These are phyloP conservation scores for Cenchrus americanus DNA, from an alignment of 176 grass and related monocot genomes.

Conservation along the genomic window DNA sequence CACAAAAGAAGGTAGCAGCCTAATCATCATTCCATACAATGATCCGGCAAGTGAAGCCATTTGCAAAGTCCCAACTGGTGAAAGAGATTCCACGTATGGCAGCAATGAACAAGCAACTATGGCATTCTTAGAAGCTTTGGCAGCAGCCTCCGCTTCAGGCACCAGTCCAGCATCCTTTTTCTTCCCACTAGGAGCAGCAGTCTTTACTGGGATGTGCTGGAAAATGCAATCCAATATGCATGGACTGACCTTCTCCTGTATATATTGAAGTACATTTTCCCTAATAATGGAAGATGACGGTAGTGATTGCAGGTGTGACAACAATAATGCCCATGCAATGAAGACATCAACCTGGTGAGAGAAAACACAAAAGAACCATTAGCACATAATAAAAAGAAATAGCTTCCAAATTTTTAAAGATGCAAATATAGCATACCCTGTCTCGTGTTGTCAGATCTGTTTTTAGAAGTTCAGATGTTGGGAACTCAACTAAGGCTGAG, in stretches of 20 bases:
- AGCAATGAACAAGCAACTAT: conserved; percentile 65
- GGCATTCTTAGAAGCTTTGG: conserved; percentile 69
- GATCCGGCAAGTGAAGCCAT: conserved; percentile 85
- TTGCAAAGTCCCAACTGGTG: conserved; percentile 60
- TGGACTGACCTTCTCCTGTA: conserved; percentile 79
- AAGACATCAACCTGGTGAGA: conserved; percentile 74
- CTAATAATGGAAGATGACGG: conserved; percentile 59
- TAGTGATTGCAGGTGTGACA: conserved; percentile 67
- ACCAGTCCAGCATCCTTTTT: conserved; percentile 76
- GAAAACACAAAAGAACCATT: conserved; percentile 31
- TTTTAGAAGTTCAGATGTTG: conserved; percentile 63
- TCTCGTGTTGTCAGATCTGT: conserved; percentile 65
- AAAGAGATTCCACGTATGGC: conserved; percentile 78
- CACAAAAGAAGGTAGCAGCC: conserved; percentile 83
- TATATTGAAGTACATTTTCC: conserved; percentile 70
- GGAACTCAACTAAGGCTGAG: conserved; percentile 65
- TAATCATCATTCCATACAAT: conserved; percentile 94
- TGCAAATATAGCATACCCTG: conserved; percentile 52
- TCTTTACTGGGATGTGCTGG: conserved; percentile 85
- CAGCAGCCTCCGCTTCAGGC: conserved; percentile 73
- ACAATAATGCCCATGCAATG: conserved; percentile 74
- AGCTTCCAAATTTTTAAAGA: conserved; percentile 29
- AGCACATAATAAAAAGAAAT: conserved; percentile 31
- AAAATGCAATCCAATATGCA: conserved; percentile 86
- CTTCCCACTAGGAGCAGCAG: conserved; percentile 50